These are phyloP conservation scores for Nadsonia starkeyi-henricii DNA, from an alignment of 1,139 yeast genomes.

Conservation along the genomic window DNA sequence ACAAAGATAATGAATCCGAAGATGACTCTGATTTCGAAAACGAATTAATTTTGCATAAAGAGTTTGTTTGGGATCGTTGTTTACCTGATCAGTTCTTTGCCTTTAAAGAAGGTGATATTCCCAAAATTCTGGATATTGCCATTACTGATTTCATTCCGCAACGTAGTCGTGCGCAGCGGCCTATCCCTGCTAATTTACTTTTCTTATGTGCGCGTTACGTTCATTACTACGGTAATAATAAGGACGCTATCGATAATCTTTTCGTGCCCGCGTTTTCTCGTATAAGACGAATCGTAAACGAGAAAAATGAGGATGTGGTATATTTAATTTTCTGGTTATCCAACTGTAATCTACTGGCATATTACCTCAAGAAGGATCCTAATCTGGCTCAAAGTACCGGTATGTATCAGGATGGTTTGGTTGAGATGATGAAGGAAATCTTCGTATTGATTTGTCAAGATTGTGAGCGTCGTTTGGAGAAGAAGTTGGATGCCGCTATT, in stretches of 20 bases:
- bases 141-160: slow-evolving; percentile 26
- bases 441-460: slow-evolving; percentile 24
- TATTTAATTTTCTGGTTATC: slow-evolving; percentile 31
- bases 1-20: slow-evolving; percentile 10
- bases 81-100: slow-evolving; percentile 29
- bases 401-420: slow-evolving; percentile 17
- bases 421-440: slow-evolving; percentile 15
- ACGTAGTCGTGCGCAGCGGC: slow-evolving; percentile 25
- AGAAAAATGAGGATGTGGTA: slow-evolving; percentile 26
- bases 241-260: slow-evolving; percentile 23
- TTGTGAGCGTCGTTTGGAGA: slow-evolving; percentile 26
- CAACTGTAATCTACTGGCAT: slow-evolving; percentile 25
- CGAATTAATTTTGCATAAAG: slow-evolving; percentile 12
- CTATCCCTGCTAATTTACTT: slow-evolving; percentile 30
- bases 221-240: slow-evolving; percentile 22
- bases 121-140: slow-evolving; percentile 25
- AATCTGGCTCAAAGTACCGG: slow-evolving; percentile 20
- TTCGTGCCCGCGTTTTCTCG: slow-evolving; percentile 24
- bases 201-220: slow-evolving; percentile 30
- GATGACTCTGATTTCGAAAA: slow-evolving; percentile 8
- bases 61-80: slow-evolving; percentile 27
- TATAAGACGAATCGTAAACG: slow-evolving; percentile 21
- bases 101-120: slow-evolving; percentile 24
- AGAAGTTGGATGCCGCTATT: slow-evolving; percentile 25
- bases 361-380: slow-evolving; percentile 27